phyloP scores from a whole-genome alignment of 257 asterid species.

The Lycium barbarum region DNA sequence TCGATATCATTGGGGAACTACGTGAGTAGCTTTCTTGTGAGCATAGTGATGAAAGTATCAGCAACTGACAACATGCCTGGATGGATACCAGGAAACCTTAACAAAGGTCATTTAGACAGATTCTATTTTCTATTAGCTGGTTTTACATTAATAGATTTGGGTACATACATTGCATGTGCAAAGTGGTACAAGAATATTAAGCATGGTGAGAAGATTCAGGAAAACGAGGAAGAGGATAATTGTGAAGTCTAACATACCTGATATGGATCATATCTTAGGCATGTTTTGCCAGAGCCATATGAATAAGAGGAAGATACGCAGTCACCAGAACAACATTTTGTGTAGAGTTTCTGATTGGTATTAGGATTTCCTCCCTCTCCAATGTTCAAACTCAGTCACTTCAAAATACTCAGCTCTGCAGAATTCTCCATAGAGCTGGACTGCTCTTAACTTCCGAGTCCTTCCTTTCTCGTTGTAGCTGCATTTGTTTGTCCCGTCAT shows the following conservation, averaged over 20 bases:
- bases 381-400: constrained; percentile 1
- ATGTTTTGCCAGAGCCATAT: neutral
- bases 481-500: constrained; percentile 11
- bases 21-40: constrained; percentile 80
- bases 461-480: neutral
- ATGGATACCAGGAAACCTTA: constrained; percentile 93
- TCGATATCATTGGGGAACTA: constrained; percentile 93
- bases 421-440: constrained; percentile 15
- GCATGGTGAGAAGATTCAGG: constrained; percentile 53
- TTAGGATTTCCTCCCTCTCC: constrained; percentile 19
- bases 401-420: neutral
- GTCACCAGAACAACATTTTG: constrained; percentile 27
- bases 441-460: constrained; percentile 1
- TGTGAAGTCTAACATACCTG: constrained; percentile 44
- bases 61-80: constrained; percentile 77
- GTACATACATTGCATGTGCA: constrained; percentile 66
- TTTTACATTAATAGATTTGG: constrained; percentile 66
- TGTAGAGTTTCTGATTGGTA: constrained; percentile 11
- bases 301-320: constrained; percentile 28
- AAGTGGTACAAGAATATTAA: constrained; percentile 74
- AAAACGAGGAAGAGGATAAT: constrained; percentile 37
- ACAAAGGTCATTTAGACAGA: constrained; percentile 82
- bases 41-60: constrained; percentile 81
- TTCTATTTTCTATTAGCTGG: constrained; percentile 87
- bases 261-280: neutral